Percentiles rank a stretch among this genome's conserved stretches.
Conservation (phyloP, 1,284 basidiomycete genomes). For the Peniophora sp. region DNA sequence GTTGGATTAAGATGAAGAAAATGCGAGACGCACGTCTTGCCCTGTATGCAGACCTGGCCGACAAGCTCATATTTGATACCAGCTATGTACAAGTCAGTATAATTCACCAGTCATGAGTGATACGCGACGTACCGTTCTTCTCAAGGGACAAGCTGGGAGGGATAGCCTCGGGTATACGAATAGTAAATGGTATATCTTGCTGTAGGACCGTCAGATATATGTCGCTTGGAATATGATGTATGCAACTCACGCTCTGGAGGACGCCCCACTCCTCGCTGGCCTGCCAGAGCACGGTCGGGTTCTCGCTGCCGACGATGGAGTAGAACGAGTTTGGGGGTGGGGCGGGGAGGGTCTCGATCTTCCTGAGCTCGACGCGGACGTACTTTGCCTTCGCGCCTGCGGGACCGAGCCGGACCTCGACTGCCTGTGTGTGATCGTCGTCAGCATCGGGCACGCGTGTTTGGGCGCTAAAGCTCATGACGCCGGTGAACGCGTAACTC, state of each 20-base stretch:
- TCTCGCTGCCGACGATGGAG: slow-evolving; percentile 58
- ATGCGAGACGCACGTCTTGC: slow-evolving; percentile 54
- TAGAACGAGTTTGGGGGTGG: slow-evolving; percentile 61
- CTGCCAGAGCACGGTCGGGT: slow-evolving; percentile 65
- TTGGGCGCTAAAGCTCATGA: neutral
- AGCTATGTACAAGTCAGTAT: slow-evolving; percentile 31
- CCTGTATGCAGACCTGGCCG: slow-evolving; percentile 74
- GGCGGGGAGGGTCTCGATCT: slow-evolving; percentile 74
- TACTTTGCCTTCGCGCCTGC: slow-evolving; percentile 84
- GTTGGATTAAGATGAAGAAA: neutral
- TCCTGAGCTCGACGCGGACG: slow-evolving; percentile 81
- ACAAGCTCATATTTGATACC: slow-evolving; percentile 82
- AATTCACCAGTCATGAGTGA: neutral
- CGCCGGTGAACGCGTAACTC: slow-evolving; percentile 26
- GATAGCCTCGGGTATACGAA: slow-evolving; percentile 80
- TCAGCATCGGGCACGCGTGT: neutral
- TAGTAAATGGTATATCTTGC: slow-evolving; percentile 75
- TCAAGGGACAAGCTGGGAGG: slow-evolving; percentile 75
- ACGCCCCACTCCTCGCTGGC: slow-evolving; percentile 64
- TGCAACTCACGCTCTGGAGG: slow-evolving; percentile 52
- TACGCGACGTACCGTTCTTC: slow-evolving; percentile 42
- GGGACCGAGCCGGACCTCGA: slow-evolving; percentile 70
- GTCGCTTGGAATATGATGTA: neutral
- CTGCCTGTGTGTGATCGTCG: slow-evolving; percentile 42
- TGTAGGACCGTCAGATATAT: slow-evolving; percentile 15